Base-by-base conservation (phyloP, 208 protist genomes). In the Crithidia fasciculata region DNA sequence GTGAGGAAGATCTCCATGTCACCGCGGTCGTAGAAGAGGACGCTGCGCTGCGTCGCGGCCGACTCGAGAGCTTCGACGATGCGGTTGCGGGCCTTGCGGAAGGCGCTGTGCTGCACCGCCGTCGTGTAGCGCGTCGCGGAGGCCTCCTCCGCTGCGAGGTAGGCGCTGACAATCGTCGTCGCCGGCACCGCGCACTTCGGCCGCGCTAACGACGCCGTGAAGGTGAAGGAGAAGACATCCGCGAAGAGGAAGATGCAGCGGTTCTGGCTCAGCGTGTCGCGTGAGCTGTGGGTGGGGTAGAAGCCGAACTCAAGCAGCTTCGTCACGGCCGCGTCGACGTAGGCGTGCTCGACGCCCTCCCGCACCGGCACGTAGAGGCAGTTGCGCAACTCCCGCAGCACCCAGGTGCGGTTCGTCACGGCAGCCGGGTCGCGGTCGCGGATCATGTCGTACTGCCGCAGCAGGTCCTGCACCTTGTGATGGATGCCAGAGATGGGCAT, bases 191-290 rank as follows among this genome's bases (percentile, higher is more conserved):
- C 79, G 63, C 82, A 84, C 69, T 88, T 87, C 39, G 90, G 90
- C 4, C 92, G 75, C 3, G 90, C 70, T 4, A 90, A 47, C 2
- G 83, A 58, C 0, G 69, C 87, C 12, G 72, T 59, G 63, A 86
- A 92, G 12, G 92, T 96, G 78, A 95, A 95, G 45, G 92, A 95
- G 65, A 92, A 93, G 47, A 89, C 69, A 13, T 96, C 90, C 0
- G 90, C 82, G 66, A 96, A 95, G 69, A 95, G 78, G 76, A 83
- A 96, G 61, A 96, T 90, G 72, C 87, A 92, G 36, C 83, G 84
- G 75, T 96, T 95, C 73, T 88, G 81, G 65, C 69, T 94, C 16
- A 76, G 57, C 10, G 78, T 80, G 69, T 96, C 90, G 50, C 74
- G 66, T 18, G 88, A 84, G 12, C 68, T 53, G n/a, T 58, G 59